These are phyloP conservation scores for Mycena belliarum DNA, from an alignment of 768 basidiomycete species.

Conservation along the genomic window DNA sequence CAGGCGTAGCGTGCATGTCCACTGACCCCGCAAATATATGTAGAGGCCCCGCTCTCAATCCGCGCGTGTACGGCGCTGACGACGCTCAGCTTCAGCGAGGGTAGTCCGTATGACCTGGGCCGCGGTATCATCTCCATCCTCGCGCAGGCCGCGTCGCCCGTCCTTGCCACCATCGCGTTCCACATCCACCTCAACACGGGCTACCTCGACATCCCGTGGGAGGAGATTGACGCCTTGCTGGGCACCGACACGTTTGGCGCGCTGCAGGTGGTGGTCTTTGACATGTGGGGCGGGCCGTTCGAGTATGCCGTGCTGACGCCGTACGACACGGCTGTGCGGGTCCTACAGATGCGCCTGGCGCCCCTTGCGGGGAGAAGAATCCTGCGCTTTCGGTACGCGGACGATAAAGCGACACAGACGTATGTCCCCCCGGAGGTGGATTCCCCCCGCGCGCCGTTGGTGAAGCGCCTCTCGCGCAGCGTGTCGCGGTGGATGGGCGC, in stretches of 20 bases:
- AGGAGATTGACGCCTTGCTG: not conserved
- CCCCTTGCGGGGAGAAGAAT: not conserved
- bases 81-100: constrained; percentile 11
- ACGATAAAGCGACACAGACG: not conserved
- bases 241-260: not conserved
- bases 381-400: not conserved
- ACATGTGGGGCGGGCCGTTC: constrained; percentile 1
- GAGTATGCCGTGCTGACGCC: not conserved
- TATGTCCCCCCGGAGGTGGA: not conserved
- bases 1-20: too few species aligned
- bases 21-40: too few species aligned
- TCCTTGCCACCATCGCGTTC: constrained; percentile 5
- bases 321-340: constrained; percentile 1
- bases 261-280: not conserved
- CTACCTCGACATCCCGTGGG: constrained; percentile 12
- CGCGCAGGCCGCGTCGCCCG: not conserved
- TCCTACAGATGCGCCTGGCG: not conserved
- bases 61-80: not conserved
- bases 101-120: constrained; percentile 5
- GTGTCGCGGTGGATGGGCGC: not conserved
- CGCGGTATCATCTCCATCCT: constrained; percentile 1
- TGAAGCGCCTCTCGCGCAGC: too few species aligned
- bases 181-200: not conserved
- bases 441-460: too few species aligned
- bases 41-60: constrained; percentile 7